These are phyloP conservation scores for Pythium brachiatum DNA, from an alignment of 352 stramenopile genomes.

Conservation along the genomic window DNA sequence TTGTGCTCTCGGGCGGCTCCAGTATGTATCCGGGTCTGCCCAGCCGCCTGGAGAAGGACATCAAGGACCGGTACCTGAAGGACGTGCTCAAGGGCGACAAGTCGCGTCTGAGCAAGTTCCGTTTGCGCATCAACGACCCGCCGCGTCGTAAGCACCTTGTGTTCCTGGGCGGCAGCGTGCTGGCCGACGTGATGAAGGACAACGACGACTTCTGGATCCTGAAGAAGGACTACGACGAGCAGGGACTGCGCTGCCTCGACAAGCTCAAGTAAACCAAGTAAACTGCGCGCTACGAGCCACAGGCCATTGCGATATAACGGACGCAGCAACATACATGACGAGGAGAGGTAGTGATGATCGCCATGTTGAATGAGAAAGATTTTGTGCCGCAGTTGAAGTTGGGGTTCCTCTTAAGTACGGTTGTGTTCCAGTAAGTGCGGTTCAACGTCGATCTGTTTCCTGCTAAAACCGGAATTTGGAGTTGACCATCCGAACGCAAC, in stretches of 20 bases:
- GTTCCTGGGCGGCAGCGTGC: slow-evolving; percentile 91
- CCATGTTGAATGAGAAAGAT: background rate
- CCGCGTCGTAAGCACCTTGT: slow-evolving; percentile 95
- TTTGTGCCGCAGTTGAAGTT: slow-evolving; percentile 11
- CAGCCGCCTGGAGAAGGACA: slow-evolving; percentile 92
- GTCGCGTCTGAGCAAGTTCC: slow-evolving; percentile 91
- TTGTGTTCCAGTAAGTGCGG: background rate
- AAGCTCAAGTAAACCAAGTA: slow-evolving; percentile 68
- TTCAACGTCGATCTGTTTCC: background rate
- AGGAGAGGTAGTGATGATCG: background rate
- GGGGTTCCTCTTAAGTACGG: background rate
- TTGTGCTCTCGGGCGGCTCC: slow-evolving; percentile 92
- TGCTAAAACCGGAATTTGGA: slow-evolving; percentile 1
- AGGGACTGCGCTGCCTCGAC: slow-evolving; percentile 84
- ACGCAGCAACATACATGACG: background rate
- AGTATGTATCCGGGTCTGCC: slow-evolving; percentile 96
- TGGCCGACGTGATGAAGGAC: slow-evolving; percentile 94
- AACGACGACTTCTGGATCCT: slow-evolving; percentile 94
- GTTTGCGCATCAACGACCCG: slow-evolving; percentile 94
- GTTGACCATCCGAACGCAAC: background rate
- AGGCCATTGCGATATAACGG: background rate
- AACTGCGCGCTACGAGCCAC: background rate
- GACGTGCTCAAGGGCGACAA: slow-evolving; percentile 89
- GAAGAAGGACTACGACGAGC: slow-evolving; percentile 94
- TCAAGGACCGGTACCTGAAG: slow-evolving; percentile 79